Percentiles rank a stretch among this genome's conserved stretches.
phyloP scores from a whole-genome alignment of 108 stramenopile species.

The Poteriospumella lacustris region DNA sequence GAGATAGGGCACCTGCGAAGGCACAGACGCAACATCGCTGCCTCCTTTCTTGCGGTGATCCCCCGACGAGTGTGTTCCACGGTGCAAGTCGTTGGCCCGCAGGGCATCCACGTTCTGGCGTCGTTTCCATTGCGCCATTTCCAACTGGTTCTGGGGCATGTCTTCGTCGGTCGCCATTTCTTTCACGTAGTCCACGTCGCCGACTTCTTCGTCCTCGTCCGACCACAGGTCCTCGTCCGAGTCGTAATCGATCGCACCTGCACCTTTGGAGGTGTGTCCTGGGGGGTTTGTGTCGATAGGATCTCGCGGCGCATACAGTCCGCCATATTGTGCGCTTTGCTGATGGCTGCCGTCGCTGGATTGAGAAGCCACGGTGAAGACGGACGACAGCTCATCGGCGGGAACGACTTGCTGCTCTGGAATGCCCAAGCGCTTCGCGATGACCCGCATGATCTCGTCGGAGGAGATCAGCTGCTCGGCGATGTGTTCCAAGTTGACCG shows the following conservation, averaged over 20 bases:
- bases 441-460: conserved; percentile 12
- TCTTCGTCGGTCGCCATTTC: not conserved
- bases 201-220: conserved; percentile 4
- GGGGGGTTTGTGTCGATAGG: not conserved
- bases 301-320: not conserved
- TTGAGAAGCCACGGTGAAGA: conserved; percentile 13
- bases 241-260: too few relatives aligned
- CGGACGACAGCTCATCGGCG: conserved; percentile 7
- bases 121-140: not conserved
- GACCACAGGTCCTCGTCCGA: conserved; percentile 26
- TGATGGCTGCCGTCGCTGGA: not conserved
- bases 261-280: too few relatives aligned
- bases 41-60: not conserved
- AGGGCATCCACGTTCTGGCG: not conserved
- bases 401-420: conserved; percentile 1
- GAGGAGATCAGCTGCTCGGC: not conserved
- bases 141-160: not conserved
- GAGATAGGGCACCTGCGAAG: conserved; percentile 2
- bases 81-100: not conserved
- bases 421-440: conserved; percentile 12
- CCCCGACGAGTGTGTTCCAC: not conserved
- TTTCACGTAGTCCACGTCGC: not conserved
- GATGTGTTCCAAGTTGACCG: conserved; percentile 1
- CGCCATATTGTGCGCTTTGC: not conserved
- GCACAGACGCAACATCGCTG: not conserved